These are phyloP conservation scores for Taphrina populina DNA, from an alignment of 1,139 yeast species.

Conservation along the genomic window DNA sequence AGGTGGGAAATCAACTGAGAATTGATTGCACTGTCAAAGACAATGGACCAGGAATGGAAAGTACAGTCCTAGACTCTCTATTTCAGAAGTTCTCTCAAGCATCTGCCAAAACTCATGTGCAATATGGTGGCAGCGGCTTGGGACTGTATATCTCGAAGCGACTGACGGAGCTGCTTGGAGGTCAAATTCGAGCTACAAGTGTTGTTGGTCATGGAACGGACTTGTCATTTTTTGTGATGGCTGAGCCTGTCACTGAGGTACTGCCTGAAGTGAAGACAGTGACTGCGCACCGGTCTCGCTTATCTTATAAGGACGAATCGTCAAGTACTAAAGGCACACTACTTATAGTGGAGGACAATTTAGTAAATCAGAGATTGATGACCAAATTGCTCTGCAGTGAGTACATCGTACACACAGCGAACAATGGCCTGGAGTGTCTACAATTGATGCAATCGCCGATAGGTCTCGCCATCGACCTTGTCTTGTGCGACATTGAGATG, in stretches of 20 bases:
- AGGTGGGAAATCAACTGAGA: not conserved
- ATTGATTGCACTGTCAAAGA: constrained; percentile 19
- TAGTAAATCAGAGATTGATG: constrained; percentile 87
- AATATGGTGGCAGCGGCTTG: constrained; percentile 39
- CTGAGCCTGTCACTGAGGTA: not conserved
- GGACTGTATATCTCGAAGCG: constrained; percentile 39
- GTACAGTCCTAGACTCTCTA: constrained; percentile 6
- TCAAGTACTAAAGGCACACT: not conserved
- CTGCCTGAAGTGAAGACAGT: not conserved
- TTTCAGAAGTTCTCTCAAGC: constrained; percentile 39
- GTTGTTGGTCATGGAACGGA: constrained; percentile 37
- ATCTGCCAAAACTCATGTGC: constrained; percentile 39
- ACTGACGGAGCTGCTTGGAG: constrained; percentile 39
- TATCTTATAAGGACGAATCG: not conserved
- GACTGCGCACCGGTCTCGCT: not conserved
- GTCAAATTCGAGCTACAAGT: constrained; percentile 38
- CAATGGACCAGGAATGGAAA: constrained; percentile 28
- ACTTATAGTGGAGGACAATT: constrained; percentile 85
- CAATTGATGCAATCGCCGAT: constrained; percentile 48
- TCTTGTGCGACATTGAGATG: constrained; percentile 33
- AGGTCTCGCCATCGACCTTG: constrained; percentile 11
- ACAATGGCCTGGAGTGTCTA: constrained; percentile 87
- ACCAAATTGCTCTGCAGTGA: constrained; percentile 83
- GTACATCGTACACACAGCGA: constrained; percentile 80
- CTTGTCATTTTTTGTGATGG: constrained; percentile 37